These are phyloP conservation scores for Epichloe amarillans DNA, from an alignment of 2,329 filamentous ascomycete genomes.

Conservation along the genomic window DNA sequence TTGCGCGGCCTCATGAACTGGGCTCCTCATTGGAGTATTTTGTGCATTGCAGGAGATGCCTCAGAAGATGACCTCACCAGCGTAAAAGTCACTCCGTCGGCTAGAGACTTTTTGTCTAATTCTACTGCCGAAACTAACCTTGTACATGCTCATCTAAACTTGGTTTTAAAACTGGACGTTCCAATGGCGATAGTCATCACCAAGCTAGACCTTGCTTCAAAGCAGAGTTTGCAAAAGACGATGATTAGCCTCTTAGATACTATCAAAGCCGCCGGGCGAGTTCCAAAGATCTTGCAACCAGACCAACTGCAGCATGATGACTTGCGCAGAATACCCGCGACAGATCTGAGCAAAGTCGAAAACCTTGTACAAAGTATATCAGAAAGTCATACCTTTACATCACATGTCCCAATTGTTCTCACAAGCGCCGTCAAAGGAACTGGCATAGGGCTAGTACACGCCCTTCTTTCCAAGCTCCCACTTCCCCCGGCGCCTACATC, in stretches of 20 bases:
- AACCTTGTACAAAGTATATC: conserved; percentile 39
- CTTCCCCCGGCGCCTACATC: conserved; percentile 41
- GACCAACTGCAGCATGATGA: conserved; percentile 35
- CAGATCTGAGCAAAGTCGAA: conserved; percentile 45
- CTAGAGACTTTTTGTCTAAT: conserved; percentile 37
- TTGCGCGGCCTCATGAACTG: conserved; percentile 85
- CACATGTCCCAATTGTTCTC: conserved; percentile 68
- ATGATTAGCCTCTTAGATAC: conserved; percentile 62
- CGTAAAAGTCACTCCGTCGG: conserved; percentile 30
- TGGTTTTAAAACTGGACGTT: conserved; percentile 69
- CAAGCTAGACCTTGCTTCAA: conserved; percentile 78
- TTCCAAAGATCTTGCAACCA: conserved; percentile 58
- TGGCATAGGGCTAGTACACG: conserved; percentile 71
- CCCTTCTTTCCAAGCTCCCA: conserved; percentile 64
- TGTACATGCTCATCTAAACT: conserved; percentile 65
- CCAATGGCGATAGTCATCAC: conserved; percentile 77
- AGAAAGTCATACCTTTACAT: conserved; percentile 26
- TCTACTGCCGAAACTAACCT: conserved; percentile 51
- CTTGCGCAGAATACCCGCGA: conserved; percentile 40
- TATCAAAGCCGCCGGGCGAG: conserved; percentile 62
- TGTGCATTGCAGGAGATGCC: conserved; percentile 77
- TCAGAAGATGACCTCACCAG: conserved; percentile 28
- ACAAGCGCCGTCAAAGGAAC: conserved; percentile 77
- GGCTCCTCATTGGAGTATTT: conserved; percentile 84
- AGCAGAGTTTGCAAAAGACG: conserved; percentile 52